Evolutionary conservation across 371 early-diverging fungal genomes (phyloP).

Genomic region (Sporodiniella umbellata): DNA sequence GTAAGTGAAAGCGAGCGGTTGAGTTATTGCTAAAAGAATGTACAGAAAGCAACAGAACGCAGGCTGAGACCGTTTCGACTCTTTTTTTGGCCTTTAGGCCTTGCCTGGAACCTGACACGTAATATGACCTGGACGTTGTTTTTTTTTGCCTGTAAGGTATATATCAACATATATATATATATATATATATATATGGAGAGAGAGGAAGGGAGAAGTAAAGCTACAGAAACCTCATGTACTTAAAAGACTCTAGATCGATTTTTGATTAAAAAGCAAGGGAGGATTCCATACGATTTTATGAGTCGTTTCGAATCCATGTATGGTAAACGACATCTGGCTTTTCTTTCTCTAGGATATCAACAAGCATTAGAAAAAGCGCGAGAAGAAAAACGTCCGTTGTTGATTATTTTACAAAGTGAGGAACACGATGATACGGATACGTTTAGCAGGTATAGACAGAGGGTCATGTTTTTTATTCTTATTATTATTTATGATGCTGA

Average conservation of each 20-base stretch:
- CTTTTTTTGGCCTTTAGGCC: slow-evolving; percentile 56
- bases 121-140: slow-evolving; percentile 51
- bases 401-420: slow-evolving; percentile 71
- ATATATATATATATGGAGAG: slow-evolving; percentile 26
- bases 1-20: too few species aligned
- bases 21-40: too few species aligned
- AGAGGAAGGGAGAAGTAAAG: too few species aligned
- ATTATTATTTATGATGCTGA: not conserved
- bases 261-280: slow-evolving; percentile 41
- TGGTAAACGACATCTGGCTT: slow-evolving; percentile 69
- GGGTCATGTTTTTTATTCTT: too few species aligned
- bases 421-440: slow-evolving; percentile 76
- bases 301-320: slow-evolving; percentile 66
- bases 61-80: slow-evolving; percentile 6
- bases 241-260: slow-evolving; percentile 2
- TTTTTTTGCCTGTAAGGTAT: slow-evolving; percentile 42
- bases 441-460: slow-evolving; percentile 53
- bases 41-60: too few species aligned
- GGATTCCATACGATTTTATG: slow-evolving; percentile 46
- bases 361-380: slow-evolving; percentile 70
- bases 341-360: slow-evolving; percentile 74
- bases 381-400: slow-evolving; percentile 53
- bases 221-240: not conserved
- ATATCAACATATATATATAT: not conserved
- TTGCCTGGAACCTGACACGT: slow-evolving; percentile 49